These are phyloP conservation scores for Hamiltosporidium magnivora DNA, from an alignment of 371 early-diverging fungal genomes.

Conservation along the genomic window DNA sequence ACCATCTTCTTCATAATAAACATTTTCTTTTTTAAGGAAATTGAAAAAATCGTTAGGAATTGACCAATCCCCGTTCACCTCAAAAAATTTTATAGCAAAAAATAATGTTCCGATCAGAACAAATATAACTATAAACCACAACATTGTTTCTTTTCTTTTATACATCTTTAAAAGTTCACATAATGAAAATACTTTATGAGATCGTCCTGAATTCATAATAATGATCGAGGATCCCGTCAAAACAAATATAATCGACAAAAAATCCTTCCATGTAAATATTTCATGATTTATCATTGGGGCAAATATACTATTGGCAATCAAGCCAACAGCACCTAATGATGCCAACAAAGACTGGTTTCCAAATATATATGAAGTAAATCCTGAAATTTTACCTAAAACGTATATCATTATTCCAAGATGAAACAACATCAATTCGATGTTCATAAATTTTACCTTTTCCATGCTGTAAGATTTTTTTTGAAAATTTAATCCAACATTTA, in stretches of 20 bases:
- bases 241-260: conserved; percentile 64
- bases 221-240: conserved; percentile 65
- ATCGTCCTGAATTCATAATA: conserved; percentile 61
- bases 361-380: conserved; percentile 66
- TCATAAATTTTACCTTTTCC: conserved; percentile 14
- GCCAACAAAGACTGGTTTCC: conserved; percentile 72
- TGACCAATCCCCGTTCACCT: conserved; percentile 60
- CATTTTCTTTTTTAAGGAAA: conserved; percentile 20
- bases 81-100: conserved; percentile 59
- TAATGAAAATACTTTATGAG: conserved; percentile 60
- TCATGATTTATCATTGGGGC: conserved; percentile 71
- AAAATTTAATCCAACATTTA: conserved; percentile 69
- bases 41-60: conserved; percentile 26
- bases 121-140: conserved; percentile 61
- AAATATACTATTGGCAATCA: conserved; percentile 67
- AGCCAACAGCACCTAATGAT: conserved; percentile 65
- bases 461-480: conserved; percentile 67
- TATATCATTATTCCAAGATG: conserved; percentile 62
- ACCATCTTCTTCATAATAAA: conserved; percentile 47
- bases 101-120: conserved; percentile 58
- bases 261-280: conserved; percentile 61
- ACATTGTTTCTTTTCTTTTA: conserved; percentile 59
- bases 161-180: conserved; percentile 66
- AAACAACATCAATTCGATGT: conserved; percentile 34
- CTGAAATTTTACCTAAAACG: conserved; percentile 62